Base-by-base conservation (phyloP, 108 stramenopile species). In the Pseudonitzschia delicatissima region DNA sequence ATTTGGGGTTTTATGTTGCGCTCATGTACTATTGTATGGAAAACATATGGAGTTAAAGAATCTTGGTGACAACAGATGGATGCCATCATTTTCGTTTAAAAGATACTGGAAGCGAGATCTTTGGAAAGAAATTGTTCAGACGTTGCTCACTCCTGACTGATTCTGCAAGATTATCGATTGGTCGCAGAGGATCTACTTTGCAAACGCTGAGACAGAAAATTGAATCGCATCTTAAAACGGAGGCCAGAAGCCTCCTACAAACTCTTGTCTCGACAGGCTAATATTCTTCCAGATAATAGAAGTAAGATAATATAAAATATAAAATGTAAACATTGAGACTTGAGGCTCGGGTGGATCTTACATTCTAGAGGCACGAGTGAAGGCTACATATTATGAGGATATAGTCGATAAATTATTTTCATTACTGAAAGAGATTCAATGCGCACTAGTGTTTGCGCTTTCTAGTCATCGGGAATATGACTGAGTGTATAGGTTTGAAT, bases 31-130 rank as follows among this genome's bases (percentile, higher is more conserved):
- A 18, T 59, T 94, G 35, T 94, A 76, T 68, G 85, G 89, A 35
- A 55, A 64, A 0, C 84, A 91, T 69, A 76, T 94, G 49, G 74
- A 76, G 23, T 64, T 93, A 11, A 52, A 35, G 13, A 49, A 77
- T 67, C 78, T 73, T 26, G 69, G 57, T 17, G 62, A 73, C 13
- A 69, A 70, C 2, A 61, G 73, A 26, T 91, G 86, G 87, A 48
- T 57, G 26, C 73, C 76, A 9, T 68, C 60, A 28, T 78, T 80
- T 48, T 28, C 48, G 12, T 66, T 94, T 27, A 71, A 85, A 39
- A 75, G 87, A 47, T 89, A 89, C 59, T 87, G 87, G 83, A 71
- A 87, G n/a, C 48, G 57, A 28, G 77, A 79, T 39, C 31, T 94
- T 2, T 94, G 92, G 92, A 62, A 66, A 17, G 66, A 66, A 17